phyloP scores from a whole-genome alignment of 768 basidiomycete genomes.

The Collybia nuda region DNA sequence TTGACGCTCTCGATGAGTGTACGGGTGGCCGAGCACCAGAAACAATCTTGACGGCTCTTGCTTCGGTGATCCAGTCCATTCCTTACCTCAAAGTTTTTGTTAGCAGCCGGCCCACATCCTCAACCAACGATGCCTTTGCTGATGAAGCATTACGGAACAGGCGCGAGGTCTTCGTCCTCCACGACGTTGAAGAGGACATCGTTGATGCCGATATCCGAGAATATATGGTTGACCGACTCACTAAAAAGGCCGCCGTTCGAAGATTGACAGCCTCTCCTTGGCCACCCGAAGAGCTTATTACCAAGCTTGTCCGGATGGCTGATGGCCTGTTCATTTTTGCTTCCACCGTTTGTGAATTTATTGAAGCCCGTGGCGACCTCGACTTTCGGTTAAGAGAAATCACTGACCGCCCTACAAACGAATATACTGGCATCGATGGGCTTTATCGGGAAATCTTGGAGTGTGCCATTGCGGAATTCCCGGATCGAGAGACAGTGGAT shows the following conservation, averaged over 20 bases:
- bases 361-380: slow-evolving; percentile 16
- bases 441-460: slow-evolving; percentile 13
- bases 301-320: slow-evolving; percentile 12
- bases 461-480: slow-evolving; percentile 13
- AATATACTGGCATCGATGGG: slow-evolving; percentile 14
- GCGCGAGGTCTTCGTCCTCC: slow-evolving; percentile 19
- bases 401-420: slow-evolving; percentile 9
- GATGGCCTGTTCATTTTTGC: slow-evolving; percentile 20
- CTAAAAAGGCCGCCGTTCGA: slow-evolving; percentile 7
- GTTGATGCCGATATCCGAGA: slow-evolving; percentile 21
- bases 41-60: slow-evolving; percentile 12
- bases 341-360: slow-evolving; percentile 15
- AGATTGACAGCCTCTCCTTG: slow-evolving; percentile 9
- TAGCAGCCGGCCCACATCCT: slow-evolving; percentile 17
- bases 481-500: slow-evolving; percentile 8
- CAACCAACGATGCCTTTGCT: slow-evolving; percentile 12
- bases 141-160: slow-evolving; percentile 1
- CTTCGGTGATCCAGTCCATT: slow-evolving; percentile 7
- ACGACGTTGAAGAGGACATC: slow-evolving; percentile 18
- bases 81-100: slow-evolving; percentile 20
- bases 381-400: slow-evolving; percentile 14
- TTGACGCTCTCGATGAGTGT: slow-evolving; percentile 26
- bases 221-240: slow-evolving; percentile 6
- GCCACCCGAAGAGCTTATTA: slow-evolving; percentile 14
- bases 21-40: slow-evolving; percentile 11